A percentile compares a stretch with the other conserved stretches of the same genome.
Evolutionary conservation across 306 rosid genomes (phyloP).

Genomic region (Corylus avellana): DNA sequence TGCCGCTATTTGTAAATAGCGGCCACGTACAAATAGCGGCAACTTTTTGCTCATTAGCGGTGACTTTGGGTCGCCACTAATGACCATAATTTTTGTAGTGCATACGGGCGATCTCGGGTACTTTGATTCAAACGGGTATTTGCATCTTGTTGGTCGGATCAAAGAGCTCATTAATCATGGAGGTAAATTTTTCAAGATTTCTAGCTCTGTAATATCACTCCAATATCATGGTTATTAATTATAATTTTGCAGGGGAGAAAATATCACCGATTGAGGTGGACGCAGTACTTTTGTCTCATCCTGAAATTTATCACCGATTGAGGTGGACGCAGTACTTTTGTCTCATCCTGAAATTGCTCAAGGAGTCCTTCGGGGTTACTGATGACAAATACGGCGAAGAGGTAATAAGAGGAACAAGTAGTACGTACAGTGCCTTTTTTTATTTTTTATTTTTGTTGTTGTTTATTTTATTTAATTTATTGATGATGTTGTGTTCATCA

Average conservation of each 20-base stretch:
- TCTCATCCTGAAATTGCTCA: slow-evolving; percentile 69
- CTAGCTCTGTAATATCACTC: not conserved
- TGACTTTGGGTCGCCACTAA: no score
- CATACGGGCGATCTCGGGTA: slow-evolving; percentile 69
- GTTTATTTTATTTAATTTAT: no score
- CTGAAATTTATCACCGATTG: slow-evolving; percentile 29
- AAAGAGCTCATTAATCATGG: slow-evolving; percentile 92
- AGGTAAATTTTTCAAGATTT: slow-evolving; percentile 44
- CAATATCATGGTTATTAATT: not conserved
- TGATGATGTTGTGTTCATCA: no score
- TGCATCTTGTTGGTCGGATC: slow-evolving; percentile 90
- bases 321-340: slow-evolving; percentile 59
- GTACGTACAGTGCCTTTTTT: no score
- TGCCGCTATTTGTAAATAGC: no score
- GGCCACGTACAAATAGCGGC: no score
- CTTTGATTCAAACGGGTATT: slow-evolving; percentile 79
- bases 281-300: slow-evolving; percentile 65
- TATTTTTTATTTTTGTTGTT: not conserved
- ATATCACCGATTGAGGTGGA: slow-evolving; percentile 97
- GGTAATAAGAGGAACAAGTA: slow-evolving; percentile 31
- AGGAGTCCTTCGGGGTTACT: slow-evolving; percentile 86
- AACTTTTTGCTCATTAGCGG: no score
- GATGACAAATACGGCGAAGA: slow-evolving; percentile 92
- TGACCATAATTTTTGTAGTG: no score
- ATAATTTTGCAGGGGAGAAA: slow-evolving; percentile 63